Conservation (phyloP, 176 grass and related monocot genomes). For the Rhynchospora breviuscula region DNA sequence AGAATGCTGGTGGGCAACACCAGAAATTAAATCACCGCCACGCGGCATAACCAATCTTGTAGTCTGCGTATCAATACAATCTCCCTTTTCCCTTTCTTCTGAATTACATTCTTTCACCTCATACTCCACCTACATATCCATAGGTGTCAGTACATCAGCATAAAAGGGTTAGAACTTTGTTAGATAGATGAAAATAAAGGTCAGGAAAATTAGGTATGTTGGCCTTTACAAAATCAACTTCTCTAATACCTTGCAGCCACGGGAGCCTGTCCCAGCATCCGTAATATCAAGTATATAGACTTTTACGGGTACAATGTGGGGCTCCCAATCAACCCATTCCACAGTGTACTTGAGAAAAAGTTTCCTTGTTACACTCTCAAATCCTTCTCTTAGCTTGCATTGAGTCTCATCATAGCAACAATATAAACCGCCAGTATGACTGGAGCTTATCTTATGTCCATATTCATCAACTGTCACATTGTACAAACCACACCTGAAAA, state of each 20-base stretch:
- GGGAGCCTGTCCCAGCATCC: no score
- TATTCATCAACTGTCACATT: no score
- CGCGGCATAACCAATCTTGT: slow-evolving; percentile 40
- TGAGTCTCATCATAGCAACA: no score
- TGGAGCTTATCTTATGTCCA: no score
- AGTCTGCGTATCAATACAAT: slow-evolving; percentile 40
- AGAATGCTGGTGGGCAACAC: slow-evolving; percentile 74
- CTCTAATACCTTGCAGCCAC: no score
- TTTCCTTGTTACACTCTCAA: slow-evolving; percentile 28
- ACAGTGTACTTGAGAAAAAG: slow-evolving; percentile 70
- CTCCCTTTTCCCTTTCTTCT: slow-evolving; percentile 30
- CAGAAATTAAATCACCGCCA: slow-evolving; percentile 71
- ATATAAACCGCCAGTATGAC: no score
- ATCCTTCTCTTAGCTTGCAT: slow-evolving; percentile 14
- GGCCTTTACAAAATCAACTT: no score
- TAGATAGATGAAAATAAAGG: no score
- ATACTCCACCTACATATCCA: slow-evolving; percentile 60
- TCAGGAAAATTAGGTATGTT: no score
- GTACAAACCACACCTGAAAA: no score
- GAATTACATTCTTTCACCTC: slow-evolving; percentile 52
- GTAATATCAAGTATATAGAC: slow-evolving; percentile 61
- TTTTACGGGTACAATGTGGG: slow-evolving; percentile 45
- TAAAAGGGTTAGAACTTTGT: no score
- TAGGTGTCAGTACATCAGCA: not conserved
- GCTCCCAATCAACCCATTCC: slow-evolving; percentile 56